These are phyloP conservation scores for Rhinocladiella mackenziei DNA, from an alignment of 2,329 filamentous ascomycete species.

Conservation along the genomic window DNA sequence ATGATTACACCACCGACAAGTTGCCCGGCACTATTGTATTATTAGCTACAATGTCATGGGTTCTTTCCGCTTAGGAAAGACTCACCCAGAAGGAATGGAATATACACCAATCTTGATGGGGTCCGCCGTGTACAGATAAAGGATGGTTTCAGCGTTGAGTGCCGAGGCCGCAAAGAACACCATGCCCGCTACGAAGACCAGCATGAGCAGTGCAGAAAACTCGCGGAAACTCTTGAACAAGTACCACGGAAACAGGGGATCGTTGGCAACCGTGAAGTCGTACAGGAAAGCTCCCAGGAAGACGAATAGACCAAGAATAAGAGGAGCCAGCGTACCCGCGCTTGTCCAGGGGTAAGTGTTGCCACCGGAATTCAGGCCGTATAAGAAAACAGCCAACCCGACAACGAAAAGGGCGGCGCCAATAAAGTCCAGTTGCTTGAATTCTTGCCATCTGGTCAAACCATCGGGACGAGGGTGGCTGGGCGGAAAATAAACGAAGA, in stretches of 20 bases:
- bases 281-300: constrained; percentile 39
- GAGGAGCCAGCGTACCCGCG: constrained; percentile 39
- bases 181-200: constrained; percentile 23
- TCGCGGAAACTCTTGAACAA: constrained; percentile 30
- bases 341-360: constrained; percentile 38
- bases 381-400: constrained; percentile 51
- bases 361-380: constrained; percentile 35
- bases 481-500: constrained; percentile 50
- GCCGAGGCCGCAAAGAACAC: constrained; percentile 23
- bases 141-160: constrained; percentile 19
- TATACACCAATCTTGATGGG: constrained; percentile 24
- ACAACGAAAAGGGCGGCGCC: constrained; percentile 50
- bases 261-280: constrained; percentile 38
- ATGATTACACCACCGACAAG: constrained; percentile 22
- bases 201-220: constrained; percentile 21
- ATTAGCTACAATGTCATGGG: not conserved
- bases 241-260: constrained; percentile 44
- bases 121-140: constrained; percentile 18
- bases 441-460: constrained; percentile 40
- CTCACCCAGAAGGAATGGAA: constrained; percentile 23
- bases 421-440: constrained; percentile 49
- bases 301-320: constrained; percentile 41
- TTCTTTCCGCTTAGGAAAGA: too few species aligned
- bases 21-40: constrained; percentile 15
- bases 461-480: constrained; percentile 42